Base-by-base conservation (phyloP, 2,329 filamentous ascomycete species). In the Hymenoscyphus infarciens region DNA sequence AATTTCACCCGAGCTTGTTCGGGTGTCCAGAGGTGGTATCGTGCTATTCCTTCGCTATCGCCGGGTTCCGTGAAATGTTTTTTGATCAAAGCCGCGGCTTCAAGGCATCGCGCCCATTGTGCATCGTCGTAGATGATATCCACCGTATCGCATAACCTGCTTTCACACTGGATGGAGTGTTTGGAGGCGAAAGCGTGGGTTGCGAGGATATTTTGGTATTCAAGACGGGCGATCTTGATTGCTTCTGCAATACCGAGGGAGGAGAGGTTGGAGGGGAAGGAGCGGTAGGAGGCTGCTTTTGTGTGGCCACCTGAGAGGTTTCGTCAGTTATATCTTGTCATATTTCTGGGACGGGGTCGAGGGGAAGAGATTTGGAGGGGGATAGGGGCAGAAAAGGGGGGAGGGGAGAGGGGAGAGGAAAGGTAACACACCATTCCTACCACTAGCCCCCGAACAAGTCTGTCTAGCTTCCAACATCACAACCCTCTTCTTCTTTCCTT, bases 151-250 rank as follows among this genome's bases (percentile, higher is more conserved):
- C 65, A 77, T 45, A 71, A 63, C 71, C 75, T 1, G 72, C 72
- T 31, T 71, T 87, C 84, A 68, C 83, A 79, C 11, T 75, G 71
- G 35, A 85, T 81, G 5, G 65, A 66, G 61, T 86, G 73, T 19
- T 78, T 73, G 5, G 72, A 70, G 0, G 83, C 82, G 64, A 88
- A 81, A 0, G 70, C 73, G 68, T 87, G 85, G 10, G 85, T 80
- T n/a, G 79, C 80, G 29, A 77, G 73, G 61, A 88, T 83, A 68
- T 79, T 82, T 49, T 77, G 76, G 52, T 80, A 79, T 70, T 85
- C 82, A 54, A 85, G 77, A 10, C 76, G 77, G 2, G 80, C 81
- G 15, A 71, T 68, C 39, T 65, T 63, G 25, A 66, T 45, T 7
- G 67, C 67, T 15, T 65, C 60, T 11, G 56, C 54, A 1, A 52